These are phyloP conservation scores for Fagopyrum tataricum DNA, from an alignment of 148 eudicot species.

Conservation along the genomic window DNA sequence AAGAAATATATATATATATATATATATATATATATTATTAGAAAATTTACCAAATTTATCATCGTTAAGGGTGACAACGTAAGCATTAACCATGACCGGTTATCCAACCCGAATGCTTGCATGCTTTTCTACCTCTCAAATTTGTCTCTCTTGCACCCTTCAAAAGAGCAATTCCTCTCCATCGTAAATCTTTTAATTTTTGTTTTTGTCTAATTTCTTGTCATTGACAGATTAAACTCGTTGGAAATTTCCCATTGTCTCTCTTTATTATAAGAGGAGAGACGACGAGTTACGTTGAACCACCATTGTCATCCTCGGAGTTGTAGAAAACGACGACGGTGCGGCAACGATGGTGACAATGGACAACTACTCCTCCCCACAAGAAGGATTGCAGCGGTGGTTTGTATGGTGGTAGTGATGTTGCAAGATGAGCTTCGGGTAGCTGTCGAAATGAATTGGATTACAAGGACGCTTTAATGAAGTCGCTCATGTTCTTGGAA, in stretches of 20 bases:
- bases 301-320: conserved; percentile 3
- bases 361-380: not conserved
- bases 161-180: not conserved
- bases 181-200: not conserved
- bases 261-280: not conserved
- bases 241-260: not conserved
- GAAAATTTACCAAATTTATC: not conserved
- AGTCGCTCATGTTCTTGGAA: conserved; percentile 74
- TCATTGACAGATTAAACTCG: not conserved
- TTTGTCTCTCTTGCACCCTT: not conserved
- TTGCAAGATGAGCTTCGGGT: not conserved
- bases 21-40: too few species aligned
- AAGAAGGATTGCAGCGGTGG: not conserved
- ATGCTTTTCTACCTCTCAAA: not conserved
- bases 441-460: conserved; percentile 17
- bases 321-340: not conserved
- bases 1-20: too few species aligned
- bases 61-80: not conserved
- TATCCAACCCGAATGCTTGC: not conserved
- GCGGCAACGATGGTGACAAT: not conserved
- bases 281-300: not conserved
- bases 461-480: conserved; percentile 60
- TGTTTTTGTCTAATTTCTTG: not conserved
- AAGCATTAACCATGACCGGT: not conserved
- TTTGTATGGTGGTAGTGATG: not conserved